phyloP scores from a whole-genome alignment of 208 protist species.

The Lotmaria passim region DNA sequence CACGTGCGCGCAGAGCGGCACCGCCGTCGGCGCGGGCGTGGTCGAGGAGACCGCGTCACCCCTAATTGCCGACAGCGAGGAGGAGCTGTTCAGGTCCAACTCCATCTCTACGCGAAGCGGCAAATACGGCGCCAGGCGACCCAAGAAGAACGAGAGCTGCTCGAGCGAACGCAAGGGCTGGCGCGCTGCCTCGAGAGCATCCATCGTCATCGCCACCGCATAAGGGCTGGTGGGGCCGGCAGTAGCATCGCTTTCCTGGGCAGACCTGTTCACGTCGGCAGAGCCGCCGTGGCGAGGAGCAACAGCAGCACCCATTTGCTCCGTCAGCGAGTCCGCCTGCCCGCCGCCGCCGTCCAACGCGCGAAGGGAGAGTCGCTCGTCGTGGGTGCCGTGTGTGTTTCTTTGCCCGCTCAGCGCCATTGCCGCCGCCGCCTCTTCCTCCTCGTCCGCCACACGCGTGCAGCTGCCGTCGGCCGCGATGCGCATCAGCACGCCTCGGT shows the following conservation, averaged over 20 bases:
- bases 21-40: not conserved
- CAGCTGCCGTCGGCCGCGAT: constrained; percentile 33
- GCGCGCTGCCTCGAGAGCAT: constrained; percentile 38
- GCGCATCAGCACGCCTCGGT: constrained; percentile 49
- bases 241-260: not conserved
- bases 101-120: constrained; percentile 60
- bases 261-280: not conserved
- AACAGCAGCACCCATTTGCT: too few relatives aligned
- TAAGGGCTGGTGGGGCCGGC: not conserved
- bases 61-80: not conserved
- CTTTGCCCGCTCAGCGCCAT: too few relatives aligned
- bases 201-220: constrained; percentile 22
- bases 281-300: not conserved
- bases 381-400: not conserved
- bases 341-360: not conserved
- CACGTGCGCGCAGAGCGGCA: constrained; percentile 41
- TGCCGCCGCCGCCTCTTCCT: not conserved
- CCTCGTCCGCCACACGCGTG: constrained; percentile 18
- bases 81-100: constrained; percentile 28
- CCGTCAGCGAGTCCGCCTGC: not conserved
- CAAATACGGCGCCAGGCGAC: constrained; percentile 40
- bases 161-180: constrained; percentile 43
- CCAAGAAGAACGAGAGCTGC: constrained; percentile 39
- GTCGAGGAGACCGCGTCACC: not conserved
- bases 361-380: not conserved